phyloP scores from a whole-genome alignment of 306 rosid species.

The Cicer yamashitae region DNA sequence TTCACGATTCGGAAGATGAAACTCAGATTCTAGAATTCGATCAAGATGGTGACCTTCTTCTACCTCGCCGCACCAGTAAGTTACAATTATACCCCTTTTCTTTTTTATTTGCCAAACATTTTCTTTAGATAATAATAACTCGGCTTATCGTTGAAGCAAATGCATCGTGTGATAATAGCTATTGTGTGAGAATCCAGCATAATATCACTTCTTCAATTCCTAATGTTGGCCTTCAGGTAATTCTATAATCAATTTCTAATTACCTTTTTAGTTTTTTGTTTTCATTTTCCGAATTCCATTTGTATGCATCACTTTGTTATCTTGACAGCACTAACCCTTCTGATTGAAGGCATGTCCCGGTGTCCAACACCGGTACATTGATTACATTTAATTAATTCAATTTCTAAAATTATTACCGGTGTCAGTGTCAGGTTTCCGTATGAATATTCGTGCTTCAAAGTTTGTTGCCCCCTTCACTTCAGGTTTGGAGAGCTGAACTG shows the following conservation, averaged over 20 bases:
- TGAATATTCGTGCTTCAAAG: too few species aligned
- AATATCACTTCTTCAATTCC: slow-evolving; percentile 83
- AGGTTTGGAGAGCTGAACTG: slow-evolving; percentile 92
- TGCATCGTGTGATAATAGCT: slow-evolving; percentile 42
- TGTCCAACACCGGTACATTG: too few species aligned
- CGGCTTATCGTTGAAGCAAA: slow-evolving; percentile 22
- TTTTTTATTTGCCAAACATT: too few species aligned
- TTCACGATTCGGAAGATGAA: slow-evolving; percentile 36
- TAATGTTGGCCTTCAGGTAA: slow-evolving; percentile 89
- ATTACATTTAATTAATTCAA: too few species aligned
- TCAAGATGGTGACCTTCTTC: slow-evolving; percentile 82
- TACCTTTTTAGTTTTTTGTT: neutral
- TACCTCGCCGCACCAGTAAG: slow-evolving; percentile 68
- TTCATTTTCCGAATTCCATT: neutral
- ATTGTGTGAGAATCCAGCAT: slow-evolving; percentile 63
- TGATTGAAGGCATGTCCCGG: too few species aligned
- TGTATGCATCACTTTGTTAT: neutral
- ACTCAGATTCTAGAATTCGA: slow-evolving; percentile 52
- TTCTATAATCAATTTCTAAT: slow-evolving; percentile 31
- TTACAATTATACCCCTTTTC: too few species aligned
- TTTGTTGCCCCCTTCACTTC: neutral
- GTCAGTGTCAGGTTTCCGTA: too few species aligned
- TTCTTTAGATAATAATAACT: neutral
- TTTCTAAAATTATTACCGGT: too few species aligned
- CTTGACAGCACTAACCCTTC: neutral